These are phyloP conservation scores for Dictyostelium intermedium DNA, from an alignment of 78 protist genomes.

Conservation along the genomic window DNA sequence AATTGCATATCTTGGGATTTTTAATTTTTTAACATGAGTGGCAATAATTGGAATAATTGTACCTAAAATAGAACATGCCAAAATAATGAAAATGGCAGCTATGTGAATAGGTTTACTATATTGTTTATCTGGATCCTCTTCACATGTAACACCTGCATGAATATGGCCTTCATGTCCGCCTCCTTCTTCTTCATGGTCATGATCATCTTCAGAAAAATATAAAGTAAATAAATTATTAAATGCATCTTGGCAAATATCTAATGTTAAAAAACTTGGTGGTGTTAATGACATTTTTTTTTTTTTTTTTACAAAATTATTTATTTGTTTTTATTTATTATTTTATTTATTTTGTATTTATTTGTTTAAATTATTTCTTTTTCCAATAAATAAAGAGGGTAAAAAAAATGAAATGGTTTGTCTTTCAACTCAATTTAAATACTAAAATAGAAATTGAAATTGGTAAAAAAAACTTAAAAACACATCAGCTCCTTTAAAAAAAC, in stretches of 20 bases:
- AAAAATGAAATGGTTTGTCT: neutral
- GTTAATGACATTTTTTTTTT: neutral
- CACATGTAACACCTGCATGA: neutral
- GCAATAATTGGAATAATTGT: slow-evolving; percentile 19
- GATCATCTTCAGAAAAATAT: neutral
- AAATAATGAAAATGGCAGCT: slow-evolving; percentile 17
- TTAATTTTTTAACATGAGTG: neutral
- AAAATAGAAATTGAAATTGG: neutral
- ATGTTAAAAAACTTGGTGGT: neutral
- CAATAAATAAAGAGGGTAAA: too few species aligned
- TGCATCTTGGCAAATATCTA: neutral
- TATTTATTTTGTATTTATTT: neutral
- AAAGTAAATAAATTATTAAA: neutral
- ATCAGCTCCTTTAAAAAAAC: neutral
- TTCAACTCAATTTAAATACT: neutral
- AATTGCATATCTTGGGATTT: slow-evolving; percentile 6
- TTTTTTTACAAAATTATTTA: too few species aligned
- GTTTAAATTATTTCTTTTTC: too few species aligned
- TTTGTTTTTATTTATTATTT: too few species aligned
- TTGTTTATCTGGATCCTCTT: neutral
- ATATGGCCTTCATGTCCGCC: neutral
- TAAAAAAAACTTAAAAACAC: neutral
- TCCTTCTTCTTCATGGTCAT: neutral
- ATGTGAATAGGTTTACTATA: slow-evolving; percentile 4
- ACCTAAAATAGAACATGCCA: slow-evolving; percentile 18